These are phyloP conservation scores for Ogataea pignaliae DNA, from an alignment of 805 yeast genomes.

Conservation along the genomic window DNA sequence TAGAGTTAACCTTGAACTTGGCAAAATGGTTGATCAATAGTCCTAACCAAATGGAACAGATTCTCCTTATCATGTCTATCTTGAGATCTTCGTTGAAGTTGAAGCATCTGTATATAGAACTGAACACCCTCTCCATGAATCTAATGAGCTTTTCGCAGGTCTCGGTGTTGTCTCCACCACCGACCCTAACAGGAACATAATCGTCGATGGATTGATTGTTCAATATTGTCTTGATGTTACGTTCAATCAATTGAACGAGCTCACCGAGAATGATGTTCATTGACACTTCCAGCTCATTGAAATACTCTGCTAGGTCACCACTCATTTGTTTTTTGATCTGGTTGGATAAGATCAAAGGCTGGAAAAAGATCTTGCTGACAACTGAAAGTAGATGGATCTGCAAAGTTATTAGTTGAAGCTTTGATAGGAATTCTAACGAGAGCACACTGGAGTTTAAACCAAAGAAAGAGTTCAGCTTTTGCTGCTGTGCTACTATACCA, in stretches of 20 bases:
- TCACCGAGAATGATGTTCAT: slow-evolving; percentile 61
- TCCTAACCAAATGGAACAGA: slow-evolving; percentile 33
- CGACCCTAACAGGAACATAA: slow-evolving; percentile 28
- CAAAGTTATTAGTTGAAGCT: slow-evolving; percentile 20
- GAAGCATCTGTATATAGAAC: slow-evolving; percentile 34
- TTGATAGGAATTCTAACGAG: slow-evolving; percentile 18
- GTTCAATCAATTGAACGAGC: slow-evolving; percentile 47
- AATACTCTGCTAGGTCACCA: slow-evolving; percentile 21
- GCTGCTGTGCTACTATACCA: slow-evolving; percentile 25
- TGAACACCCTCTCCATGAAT: slow-evolving; percentile 35
- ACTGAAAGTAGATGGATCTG: slow-evolving; percentile 59
- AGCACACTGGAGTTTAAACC: slow-evolving; percentile 17
- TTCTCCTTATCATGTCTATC: slow-evolving; percentile 17
- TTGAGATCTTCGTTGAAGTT: slow-evolving; percentile 23
- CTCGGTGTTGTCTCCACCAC: slow-evolving; percentile 51
- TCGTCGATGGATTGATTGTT: slow-evolving; percentile 69
- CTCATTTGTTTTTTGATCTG: slow-evolving; percentile 14
- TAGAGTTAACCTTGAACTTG: slow-evolving; percentile 68
- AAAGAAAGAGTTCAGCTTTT: slow-evolving; percentile 23
- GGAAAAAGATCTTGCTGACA: slow-evolving; percentile 66
- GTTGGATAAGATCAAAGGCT: slow-evolving; percentile 54
- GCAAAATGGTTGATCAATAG: slow-evolving; percentile 67
- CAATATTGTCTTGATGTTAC: slow-evolving; percentile 45
- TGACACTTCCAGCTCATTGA: slow-evolving; percentile 47
- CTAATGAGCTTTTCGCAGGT: slow-evolving; percentile 62